phyloP scores from a whole-genome alignment of 345 rosid species.

The Luvunga scandens region DNA sequence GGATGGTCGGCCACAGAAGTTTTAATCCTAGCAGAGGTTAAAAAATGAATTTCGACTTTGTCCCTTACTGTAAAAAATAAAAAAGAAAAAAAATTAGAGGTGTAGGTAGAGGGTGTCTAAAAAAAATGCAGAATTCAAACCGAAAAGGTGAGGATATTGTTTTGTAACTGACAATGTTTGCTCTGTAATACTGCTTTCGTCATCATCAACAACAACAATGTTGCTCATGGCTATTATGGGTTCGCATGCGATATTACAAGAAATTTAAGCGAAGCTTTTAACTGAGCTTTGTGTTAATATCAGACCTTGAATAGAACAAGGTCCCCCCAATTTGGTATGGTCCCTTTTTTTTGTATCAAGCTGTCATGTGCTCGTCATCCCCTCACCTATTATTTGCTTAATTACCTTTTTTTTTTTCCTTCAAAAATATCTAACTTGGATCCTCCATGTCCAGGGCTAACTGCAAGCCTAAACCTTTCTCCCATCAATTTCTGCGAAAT shows the following conservation, averaged over 20 bases:
- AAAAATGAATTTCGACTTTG: too few relatives aligned
- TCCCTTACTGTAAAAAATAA: too few relatives aligned
- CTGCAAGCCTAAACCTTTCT: background rate
- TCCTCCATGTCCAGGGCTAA: background rate
- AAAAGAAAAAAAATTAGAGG: too few relatives aligned
- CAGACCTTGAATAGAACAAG: background rate
- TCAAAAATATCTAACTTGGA: too few relatives aligned
- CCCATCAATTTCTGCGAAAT: background rate
- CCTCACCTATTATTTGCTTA: background rate
- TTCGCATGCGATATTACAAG: too few relatives aligned
- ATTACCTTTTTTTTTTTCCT: background rate
- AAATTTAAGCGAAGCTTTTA: too few relatives aligned
- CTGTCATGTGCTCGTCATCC: background rate
- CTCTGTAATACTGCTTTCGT: background rate
- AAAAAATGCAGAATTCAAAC: too few relatives aligned
- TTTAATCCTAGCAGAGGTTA: too few relatives aligned
- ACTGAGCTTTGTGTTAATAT: too few relatives aligned
- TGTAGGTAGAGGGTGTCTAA: too few relatives aligned
- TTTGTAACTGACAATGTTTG: background rate
- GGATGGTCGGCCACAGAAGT: too few relatives aligned
- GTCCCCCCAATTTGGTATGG: constrained; percentile 1
- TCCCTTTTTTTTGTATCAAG: background rate
- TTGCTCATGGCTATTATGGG: too few relatives aligned
- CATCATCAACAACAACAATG: background rate
- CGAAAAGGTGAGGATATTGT: background rate